phyloP scores from a whole-genome alignment of 1,284 basidiomycete genomes.

The Coniferiporia weirii region DNA sequence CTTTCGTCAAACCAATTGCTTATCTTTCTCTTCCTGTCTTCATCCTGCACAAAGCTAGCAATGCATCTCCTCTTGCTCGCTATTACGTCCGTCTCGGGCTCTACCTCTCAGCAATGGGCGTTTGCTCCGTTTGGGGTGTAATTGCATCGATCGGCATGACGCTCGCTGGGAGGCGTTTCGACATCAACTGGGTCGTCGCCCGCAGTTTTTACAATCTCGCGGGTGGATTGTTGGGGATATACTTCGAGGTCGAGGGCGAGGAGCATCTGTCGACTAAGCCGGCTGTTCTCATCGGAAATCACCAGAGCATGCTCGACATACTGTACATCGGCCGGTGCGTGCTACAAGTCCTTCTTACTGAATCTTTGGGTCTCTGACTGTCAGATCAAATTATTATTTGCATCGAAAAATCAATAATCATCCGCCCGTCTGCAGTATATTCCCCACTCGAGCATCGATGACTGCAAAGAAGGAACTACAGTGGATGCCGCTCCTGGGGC shows the following conservation, averaged over 20 bases:
- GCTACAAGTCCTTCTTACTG: background rate
- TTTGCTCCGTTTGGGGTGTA: slow-evolving; percentile 75
- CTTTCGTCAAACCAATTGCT: slow-evolving; percentile 61
- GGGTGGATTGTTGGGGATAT: slow-evolving; percentile 62
- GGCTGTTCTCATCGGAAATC: slow-evolving; percentile 83
- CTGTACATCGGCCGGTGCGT: slow-evolving; percentile 76
- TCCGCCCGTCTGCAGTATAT: slow-evolving; percentile 49
- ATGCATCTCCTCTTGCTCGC: slow-evolving; percentile 47
- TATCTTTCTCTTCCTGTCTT: slow-evolving; percentile 68
- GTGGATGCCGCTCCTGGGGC: slow-evolving; percentile 82
- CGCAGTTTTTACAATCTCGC: slow-evolving; percentile 77
- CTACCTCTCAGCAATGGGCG: slow-evolving; percentile 72
- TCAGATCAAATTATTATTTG: slow-evolving; percentile 9
- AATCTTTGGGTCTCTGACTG: background rate
- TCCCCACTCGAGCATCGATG: slow-evolving; percentile 81
- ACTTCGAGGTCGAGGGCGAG: slow-evolving; percentile 80
- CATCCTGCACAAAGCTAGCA: slow-evolving; percentile 53
- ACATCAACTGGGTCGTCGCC: slow-evolving; percentile 86
- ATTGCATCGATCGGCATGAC: slow-evolving; percentile 68
- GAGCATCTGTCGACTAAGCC: slow-evolving; percentile 70
- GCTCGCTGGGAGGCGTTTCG: slow-evolving; percentile 67
- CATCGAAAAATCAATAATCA: background rate
- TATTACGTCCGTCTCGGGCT: slow-evolving; percentile 73
- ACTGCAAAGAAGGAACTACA: slow-evolving; percentile 94
- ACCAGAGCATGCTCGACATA: slow-evolving; percentile 91